phyloP scores from a whole-genome alignment of 2,329 filamentous ascomycete species.

The Colletotrichum euphorbiae region DNA sequence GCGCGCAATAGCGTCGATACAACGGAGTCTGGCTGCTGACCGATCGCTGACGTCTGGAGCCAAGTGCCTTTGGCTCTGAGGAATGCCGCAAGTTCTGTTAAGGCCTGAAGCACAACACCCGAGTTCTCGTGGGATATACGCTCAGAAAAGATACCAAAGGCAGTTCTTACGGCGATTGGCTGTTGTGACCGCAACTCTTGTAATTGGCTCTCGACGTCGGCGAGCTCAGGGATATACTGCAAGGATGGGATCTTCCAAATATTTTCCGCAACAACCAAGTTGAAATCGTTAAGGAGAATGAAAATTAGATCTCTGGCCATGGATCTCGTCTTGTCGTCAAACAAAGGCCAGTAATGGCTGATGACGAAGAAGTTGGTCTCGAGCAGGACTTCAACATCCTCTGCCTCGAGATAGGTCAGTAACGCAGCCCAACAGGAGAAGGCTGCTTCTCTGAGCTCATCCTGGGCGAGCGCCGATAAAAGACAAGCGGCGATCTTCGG shows the following conservation, averaged over 20 bases:
- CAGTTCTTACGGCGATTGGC: slow-evolving; percentile 65
- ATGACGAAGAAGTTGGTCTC: slow-evolving; percentile 93
- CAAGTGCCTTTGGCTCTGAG: slow-evolving; percentile 80
- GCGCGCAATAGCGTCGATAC: slow-evolving; percentile 79
- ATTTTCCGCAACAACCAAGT: slow-evolving; percentile 70
- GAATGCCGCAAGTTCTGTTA: slow-evolving; percentile 81
- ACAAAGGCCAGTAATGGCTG: slow-evolving; percentile 79
- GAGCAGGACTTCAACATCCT: slow-evolving; percentile 82
- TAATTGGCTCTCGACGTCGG: slow-evolving; percentile 75
- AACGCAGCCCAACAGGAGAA: slow-evolving; percentile 89
- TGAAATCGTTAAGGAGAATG: slow-evolving; percentile 73
- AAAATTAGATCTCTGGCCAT: slow-evolving; percentile 73
- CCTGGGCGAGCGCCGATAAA: slow-evolving; percentile 81
- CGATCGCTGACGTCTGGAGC: slow-evolving; percentile 81
- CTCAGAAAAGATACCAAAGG: slow-evolving; percentile 71
- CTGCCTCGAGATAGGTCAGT: slow-evolving; percentile 77
- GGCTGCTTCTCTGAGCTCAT: slow-evolving; percentile 79
- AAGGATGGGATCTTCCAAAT: slow-evolving; percentile 85
- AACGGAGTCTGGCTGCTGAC: slow-evolving; percentile 84
- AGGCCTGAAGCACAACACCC: slow-evolving; percentile 83
- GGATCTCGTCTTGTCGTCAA: slow-evolving; percentile 71
- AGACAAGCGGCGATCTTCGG: slow-evolving; percentile 88
- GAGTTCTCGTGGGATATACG: slow-evolving; percentile 86
- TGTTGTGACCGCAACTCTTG: slow-evolving; percentile 66
- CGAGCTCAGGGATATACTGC: slow-evolving; percentile 74